A percentile compares a stretch with the other conserved stretches of the same genome.
Conservation (phyloP, 75 land plant species). For the Sequoia sempervirens region DNA sequence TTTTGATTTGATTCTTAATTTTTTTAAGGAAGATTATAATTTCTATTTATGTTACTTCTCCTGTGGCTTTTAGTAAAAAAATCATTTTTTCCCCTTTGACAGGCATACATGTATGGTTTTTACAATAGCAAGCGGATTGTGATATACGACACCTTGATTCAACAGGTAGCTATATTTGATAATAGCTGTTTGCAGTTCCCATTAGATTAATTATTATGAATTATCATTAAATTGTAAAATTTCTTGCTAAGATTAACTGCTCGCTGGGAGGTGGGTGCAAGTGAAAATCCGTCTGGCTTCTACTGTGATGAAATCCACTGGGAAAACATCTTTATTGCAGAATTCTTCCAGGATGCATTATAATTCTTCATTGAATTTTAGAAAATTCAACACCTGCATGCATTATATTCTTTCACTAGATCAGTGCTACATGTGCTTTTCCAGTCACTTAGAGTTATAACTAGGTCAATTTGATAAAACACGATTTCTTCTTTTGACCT, state of each 20-base stretch:
- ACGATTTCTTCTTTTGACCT: too few relatives aligned
- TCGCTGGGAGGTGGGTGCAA: neutral
- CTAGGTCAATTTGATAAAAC: neutral
- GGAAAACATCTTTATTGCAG: too few relatives aligned
- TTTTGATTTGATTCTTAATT: neutral
- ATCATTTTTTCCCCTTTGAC: conserved; percentile 9
- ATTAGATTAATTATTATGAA: neutral
- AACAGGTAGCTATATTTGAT: conserved; percentile 53
- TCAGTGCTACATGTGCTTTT: neutral
- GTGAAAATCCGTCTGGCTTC: neutral
- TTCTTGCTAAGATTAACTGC: neutral
- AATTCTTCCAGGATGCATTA: neutral
- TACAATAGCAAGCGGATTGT: conserved; percentile 98
- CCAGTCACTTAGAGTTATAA: neutral
- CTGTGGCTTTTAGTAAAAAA: neutral
- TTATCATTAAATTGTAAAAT: neutral
- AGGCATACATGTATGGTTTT: conserved; percentile 99
- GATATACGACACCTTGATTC: conserved; percentile 91
- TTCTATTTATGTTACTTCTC: neutral
- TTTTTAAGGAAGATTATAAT: neutral
- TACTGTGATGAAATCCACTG: neutral
- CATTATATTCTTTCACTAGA: neutral
- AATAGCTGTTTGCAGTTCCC: neutral
- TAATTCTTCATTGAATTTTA: neutral
- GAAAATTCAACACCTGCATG: neutral